Evolutionary conservation across 169 alveolate genomes (phyloP).

Genomic region (Cryptosporidium viatorum): DNA sequence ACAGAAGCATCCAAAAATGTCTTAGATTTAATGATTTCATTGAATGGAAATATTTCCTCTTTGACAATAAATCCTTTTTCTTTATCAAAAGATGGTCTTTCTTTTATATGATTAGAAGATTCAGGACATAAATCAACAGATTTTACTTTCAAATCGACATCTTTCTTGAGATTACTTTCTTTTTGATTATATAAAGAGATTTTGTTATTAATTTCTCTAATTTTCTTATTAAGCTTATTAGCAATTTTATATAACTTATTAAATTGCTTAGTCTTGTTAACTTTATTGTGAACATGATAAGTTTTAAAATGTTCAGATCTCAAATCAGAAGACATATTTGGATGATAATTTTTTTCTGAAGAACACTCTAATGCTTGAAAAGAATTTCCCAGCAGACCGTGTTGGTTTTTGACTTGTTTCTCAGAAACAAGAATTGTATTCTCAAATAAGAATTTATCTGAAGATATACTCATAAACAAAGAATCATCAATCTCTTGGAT

Average conservation of each 20-base stretch:
- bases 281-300: background rate
- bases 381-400: background rate
- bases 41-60: background rate
- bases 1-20: background rate
- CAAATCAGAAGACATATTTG: background rate
- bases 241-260: background rate
- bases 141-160: background rate
- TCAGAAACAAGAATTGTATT: background rate
- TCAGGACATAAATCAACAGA: background rate
- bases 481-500: background rate
- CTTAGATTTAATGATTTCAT: background rate
- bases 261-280: background rate
- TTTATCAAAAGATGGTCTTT: background rate
- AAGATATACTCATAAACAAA: background rate
- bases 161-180: background rate
- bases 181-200: background rate
- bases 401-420: background rate
- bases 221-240: background rate
- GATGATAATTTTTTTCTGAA: background rate
- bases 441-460: background rate
- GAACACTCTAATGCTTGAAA: background rate
- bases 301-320: background rate
- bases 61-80: background rate
- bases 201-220: background rate
- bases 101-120: background rate